Evolutionary conservation across 2,329 filamentous ascomycete genomes (phyloP).

Genomic region (Fusarium pseudograminearum): DNA sequence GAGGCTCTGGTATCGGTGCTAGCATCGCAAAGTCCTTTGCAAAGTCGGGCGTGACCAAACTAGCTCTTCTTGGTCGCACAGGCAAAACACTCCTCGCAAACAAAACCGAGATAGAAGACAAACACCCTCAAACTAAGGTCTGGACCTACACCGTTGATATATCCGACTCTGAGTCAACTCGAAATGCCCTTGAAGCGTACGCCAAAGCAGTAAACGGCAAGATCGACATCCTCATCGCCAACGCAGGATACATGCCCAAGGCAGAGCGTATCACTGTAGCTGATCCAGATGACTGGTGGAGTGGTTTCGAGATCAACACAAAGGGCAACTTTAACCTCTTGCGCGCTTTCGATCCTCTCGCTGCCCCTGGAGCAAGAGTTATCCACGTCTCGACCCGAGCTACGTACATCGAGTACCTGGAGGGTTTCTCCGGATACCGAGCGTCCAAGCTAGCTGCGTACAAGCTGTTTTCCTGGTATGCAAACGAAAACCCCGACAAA

Average conservation of each 20-base stretch:
- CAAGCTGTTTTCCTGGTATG: conserved; percentile 58
- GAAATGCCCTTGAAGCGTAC: conserved; percentile 32
- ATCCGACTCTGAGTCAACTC: conserved; percentile 41
- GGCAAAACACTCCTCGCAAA: conserved; percentile 49
- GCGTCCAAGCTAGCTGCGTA: conserved; percentile 57
- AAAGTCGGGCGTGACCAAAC: conserved; percentile 53
- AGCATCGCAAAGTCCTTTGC: conserved; percentile 70
- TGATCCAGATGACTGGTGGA: conserved; percentile 45
- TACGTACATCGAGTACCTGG: conserved; percentile 44
- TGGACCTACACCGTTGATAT: conserved; percentile 51
- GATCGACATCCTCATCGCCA: conserved; percentile 54
- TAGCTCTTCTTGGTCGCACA: conserved; percentile 58
- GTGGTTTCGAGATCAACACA: conserved; percentile 48
- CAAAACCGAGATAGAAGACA: conserved; percentile 53
- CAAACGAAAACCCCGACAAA: conserved; percentile 55
- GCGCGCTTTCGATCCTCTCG: conserved; percentile 45
- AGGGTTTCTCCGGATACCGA: conserved; percentile 54
- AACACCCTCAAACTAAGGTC: conserved; percentile 66
- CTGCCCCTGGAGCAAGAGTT: conserved; percentile 45
- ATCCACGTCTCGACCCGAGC: conserved; percentile 42
- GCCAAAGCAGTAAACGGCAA: conserved; percentile 45
- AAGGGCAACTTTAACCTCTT: conserved; percentile 50
- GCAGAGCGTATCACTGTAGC: conserved; percentile 24
- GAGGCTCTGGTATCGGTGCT: conserved; percentile 71
- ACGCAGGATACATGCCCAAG: conserved; percentile 47